Conservation (phyloP, 2,329 filamentous ascomycete species). For the Epichloe baconii region DNA sequence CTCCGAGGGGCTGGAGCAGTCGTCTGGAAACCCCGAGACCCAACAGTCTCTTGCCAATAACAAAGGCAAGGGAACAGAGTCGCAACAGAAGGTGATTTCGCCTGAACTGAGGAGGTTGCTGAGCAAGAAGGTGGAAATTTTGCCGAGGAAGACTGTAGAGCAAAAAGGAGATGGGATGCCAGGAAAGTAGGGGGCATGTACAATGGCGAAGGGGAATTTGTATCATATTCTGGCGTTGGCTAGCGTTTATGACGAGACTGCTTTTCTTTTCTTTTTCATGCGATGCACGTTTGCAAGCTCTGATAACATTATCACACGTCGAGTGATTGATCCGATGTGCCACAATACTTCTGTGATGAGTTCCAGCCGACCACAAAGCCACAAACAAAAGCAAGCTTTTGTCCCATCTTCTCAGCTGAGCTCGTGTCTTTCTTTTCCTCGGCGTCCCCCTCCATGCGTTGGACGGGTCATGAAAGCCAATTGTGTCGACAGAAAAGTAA, state of each 20-base stretch:
- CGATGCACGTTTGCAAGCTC: neutral
- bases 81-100: constrained; percentile 35
- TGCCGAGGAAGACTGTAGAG: constrained; percentile 24
- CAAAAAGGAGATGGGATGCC: constrained; percentile 25
- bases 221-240: neutral
- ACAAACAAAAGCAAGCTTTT: no score
- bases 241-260: neutral
- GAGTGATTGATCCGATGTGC: no score
- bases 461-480: no score
- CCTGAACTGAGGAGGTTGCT: constrained; percentile 43
- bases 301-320: no score
- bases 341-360: no score
- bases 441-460: no score
- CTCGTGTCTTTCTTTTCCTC: no score
- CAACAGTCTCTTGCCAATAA: constrained; percentile 6
- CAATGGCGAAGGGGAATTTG: neutral
- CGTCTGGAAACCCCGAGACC: constrained; percentile 1
- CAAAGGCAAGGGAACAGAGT: constrained; percentile 23
- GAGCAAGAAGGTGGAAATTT: constrained; percentile 33
- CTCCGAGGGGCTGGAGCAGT: constrained; percentile 4
- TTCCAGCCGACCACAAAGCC: no score
- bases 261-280: neutral
- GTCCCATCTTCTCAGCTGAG: no score
- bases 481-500: neutral
- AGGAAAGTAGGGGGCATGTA: constrained; percentile 9